Base-by-base conservation (phyloP, 169 alveolate genomes). In the Cryptosporidium meleagridis region DNA sequence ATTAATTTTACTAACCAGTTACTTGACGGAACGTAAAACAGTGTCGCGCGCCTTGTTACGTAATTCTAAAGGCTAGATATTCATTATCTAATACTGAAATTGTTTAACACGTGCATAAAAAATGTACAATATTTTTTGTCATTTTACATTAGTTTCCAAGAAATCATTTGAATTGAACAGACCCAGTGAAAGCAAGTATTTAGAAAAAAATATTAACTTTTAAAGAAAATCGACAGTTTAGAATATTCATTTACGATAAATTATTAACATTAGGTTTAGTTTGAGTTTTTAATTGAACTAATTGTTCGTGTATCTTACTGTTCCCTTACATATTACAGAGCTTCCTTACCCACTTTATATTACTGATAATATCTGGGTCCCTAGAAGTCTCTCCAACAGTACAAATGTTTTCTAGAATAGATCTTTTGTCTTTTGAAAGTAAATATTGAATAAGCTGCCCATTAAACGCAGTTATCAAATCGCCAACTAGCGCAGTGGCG, bases 401-500 rank as follows among this genome's bases (percentile, higher is more conserved):
- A 26, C 89, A 80, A 3, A 80, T 80, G 35, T 80, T 59, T 41
- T 80, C 89, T 9, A 80, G 62, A 39, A 65, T 41, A n/a, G 73
- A 51, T 39, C 89, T 62, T 62, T 51, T 80, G 29, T 80, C 89
- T 6, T 65, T 51, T 7, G 89, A 59, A 29, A 80, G 59, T 45
- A 80, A 67, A 45, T 61, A 80, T 41, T 80, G 89, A 26, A 80
- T 73, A 48, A 80, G 75, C 44, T 80, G 89, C 14, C 89, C 89
- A 51, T 80, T 80, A 80, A 80, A 80, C 23, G 89, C 89, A 61
- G 89, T 80, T 62, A 80, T 41, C 35, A 80, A 45, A 41, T 80
- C 89, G 1, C 89, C 89, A 37, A 80, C 70, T 10, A 80, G 21
- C 4, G 89, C 89, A 3, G 89, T 80, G 18, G 89, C 89, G 62